phyloP scores from a whole-genome alignment of 2,329 filamentous ascomycete genomes.

The Bisporella sp. region DNA sequence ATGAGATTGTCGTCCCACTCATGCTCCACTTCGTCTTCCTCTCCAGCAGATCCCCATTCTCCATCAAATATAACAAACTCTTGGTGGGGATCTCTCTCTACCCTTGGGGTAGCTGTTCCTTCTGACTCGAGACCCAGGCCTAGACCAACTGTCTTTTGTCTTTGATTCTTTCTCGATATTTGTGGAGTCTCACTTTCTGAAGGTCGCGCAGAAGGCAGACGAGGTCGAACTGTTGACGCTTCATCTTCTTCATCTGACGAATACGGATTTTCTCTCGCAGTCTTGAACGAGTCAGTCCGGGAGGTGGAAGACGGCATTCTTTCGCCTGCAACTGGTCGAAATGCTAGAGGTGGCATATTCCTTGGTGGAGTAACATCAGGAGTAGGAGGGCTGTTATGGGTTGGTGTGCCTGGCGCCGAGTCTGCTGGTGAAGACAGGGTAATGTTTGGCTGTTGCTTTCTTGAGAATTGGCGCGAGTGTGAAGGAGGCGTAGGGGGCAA shows the following conservation, averaged over 20 bases:
- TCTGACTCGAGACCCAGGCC: constrained; percentile 35
- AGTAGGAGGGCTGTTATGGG: constrained; percentile 63
- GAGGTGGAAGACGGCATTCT: constrained; percentile 32
- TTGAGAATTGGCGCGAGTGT: constrained; percentile 51
- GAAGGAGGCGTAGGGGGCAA: constrained; percentile 57
- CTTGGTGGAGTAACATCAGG: constrained; percentile 70
- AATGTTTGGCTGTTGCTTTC: constrained; percentile 25
- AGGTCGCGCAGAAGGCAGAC: constrained; percentile 15
- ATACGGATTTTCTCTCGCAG: constrained; percentile 57
- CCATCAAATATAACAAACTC: constrained; percentile 52
- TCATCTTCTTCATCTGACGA: constrained; percentile 54
- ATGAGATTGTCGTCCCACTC: constrained; percentile 49
- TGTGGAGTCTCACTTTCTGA: constrained; percentile 16
- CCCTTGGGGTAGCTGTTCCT: constrained; percentile 24
- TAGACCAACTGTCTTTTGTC: constrained; percentile 24
- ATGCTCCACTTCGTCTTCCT: constrained; percentile 38
- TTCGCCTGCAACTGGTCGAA: constrained; percentile 42
- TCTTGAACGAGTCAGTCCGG: constrained; percentile 61
- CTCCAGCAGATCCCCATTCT: constrained; percentile 41
- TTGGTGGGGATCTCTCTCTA: constrained; percentile 28
- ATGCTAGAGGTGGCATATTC: constrained; percentile 36
- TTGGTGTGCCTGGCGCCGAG: constrained; percentile 48
- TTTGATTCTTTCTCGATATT: constrained; percentile 8
- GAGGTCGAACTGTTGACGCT: constrained; percentile 33
- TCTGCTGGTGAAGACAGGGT: constrained; percentile 7